Conservation (phyloP, 1,284 basidiomycete species). For the Cryptococcus maquisensis region DNA sequence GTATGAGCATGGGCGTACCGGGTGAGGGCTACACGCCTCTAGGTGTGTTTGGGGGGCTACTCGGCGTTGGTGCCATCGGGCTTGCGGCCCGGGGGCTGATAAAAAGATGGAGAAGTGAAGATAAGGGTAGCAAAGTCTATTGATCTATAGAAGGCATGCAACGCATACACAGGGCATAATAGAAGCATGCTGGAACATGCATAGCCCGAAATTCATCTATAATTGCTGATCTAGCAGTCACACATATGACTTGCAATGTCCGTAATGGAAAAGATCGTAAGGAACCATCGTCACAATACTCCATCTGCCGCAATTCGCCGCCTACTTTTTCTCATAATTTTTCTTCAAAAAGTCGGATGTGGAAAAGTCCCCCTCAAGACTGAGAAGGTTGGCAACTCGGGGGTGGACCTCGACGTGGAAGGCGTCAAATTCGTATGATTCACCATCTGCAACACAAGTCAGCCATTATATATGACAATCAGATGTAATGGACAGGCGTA, state of each 20-base stretch:
- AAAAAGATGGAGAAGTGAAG: background rate
- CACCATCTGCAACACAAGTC: conserved; percentile 66
- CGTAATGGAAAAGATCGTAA: too few relatives aligned
- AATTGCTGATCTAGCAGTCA: too few relatives aligned
- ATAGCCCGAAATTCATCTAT: too few relatives aligned
- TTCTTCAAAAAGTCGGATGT: conserved; percentile 36
- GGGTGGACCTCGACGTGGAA: conserved; percentile 80
- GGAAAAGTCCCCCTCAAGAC: conserved; percentile 60
- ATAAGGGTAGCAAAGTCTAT: background rate
- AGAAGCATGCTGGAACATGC: too few relatives aligned
- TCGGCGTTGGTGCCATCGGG: background rate
- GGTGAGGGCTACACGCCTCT: background rate
- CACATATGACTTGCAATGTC: too few relatives aligned
- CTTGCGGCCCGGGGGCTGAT: background rate
- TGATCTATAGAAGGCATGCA: background rate
- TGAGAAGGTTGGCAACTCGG: conserved; percentile 65
- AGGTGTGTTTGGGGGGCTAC: background rate
- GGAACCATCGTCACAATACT: too few relatives aligned
- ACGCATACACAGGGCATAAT: too few relatives aligned
- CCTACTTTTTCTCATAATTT: conserved; percentile 17
- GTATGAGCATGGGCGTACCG: background rate
- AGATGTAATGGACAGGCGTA: conserved; percentile 11
- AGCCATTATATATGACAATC: conserved; percentile 6
- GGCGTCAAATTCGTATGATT: conserved; percentile 70
- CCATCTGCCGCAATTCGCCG: too few relatives aligned